Base-by-base conservation (phyloP, 140 eudicot genomes). In the Senecio squalidus region DNA sequence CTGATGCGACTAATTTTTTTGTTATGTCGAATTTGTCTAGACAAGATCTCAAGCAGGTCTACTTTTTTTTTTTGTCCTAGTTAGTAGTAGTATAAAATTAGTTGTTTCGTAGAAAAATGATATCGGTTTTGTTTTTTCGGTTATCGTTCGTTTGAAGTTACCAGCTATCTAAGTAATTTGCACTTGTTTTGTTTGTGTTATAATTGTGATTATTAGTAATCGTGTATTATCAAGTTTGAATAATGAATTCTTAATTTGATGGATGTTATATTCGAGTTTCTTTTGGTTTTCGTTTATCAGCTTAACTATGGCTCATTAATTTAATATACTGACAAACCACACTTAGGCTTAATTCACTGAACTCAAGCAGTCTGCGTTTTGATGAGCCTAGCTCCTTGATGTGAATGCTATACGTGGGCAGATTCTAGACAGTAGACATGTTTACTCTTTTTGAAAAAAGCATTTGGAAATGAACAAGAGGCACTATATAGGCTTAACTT, bases 21-120 rank as follows among this genome's bases (percentile, higher is more conserved):
- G 70, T 79, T 23, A 80, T 91, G 91, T 83, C 98, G 1, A 78
- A 77, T 29, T 53, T 91, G 64, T 56, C 94, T 46, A 76, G 96
- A 38, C 84, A 52, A 10, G 96, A 86, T 66, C 98, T 91, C 67
- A 91, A 91, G 47, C 94, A 78, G 98, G 98, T 91, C 6, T 23
- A 0, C 11, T 70, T 54, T 18, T 41, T 69, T 1, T 39, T 24
- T 50, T 15, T 34, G 47, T 10, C 36, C 36, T 30, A 30, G 8
- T 30, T n/a, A n/a, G n/a, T n/a, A n/a, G n/a, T n/a, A n/a, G n/a
- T n/a, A n/a, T n/a, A n/a, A n/a, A n/a, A n/a, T n/a, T n/a, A n/a
- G n/a, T n/a, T n/a, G n/a, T n/a, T n/a, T n/a, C 1, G 34, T 14
- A 18, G 15, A 24, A 49, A 24, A 4, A 49, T 51, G 41, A 14